Evolutionary conservation across 2,329 filamentous ascomycete genomes (phyloP), one percentile per base, ranked within the genome.

Genomic region (Epichloe festucae): DNA sequence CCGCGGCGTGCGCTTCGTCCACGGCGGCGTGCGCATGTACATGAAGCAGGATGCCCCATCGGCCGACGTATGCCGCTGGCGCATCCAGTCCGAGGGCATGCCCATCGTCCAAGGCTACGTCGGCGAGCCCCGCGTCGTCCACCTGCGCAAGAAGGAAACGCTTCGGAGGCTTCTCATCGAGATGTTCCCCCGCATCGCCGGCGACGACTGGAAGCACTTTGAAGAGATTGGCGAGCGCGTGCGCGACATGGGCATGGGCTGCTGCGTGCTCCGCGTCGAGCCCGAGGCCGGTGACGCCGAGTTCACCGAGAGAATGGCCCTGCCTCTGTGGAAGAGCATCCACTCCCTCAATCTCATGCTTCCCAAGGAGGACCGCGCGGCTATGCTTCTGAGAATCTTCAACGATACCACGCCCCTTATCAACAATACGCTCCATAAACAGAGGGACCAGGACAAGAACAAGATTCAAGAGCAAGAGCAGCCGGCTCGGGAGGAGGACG

Each of bases 11-110:
- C 95, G 93, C 66, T 95, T 98, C 64, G 87, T 98, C 48, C 93
- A 98, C 69, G 91, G 86, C 48, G 93, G 93, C 57, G 90, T 98
- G 36, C 95, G 95, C 72, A 97, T 97, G 89, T 98, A 95, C 66
- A 93, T 97, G 75, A 95, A 95, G 73, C 91, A 97, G 67, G 89
- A 96, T 63, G 85, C 88, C 0, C 90, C 95, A 54, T 86, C 84
- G 5, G 83, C 85, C 38, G 85, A 90, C 51, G 85, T 93, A 36
- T 95, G 90, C 72, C 80, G 85, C 53, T 98, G 93, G 93, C 82
- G 93, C 46, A 93, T 98, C 60, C 93, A 98, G 73, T 87, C 85
- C 12, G 93, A 98, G 68, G 93, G 93, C 23, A 82, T 98, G 71
- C 82, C 86, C 10, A 89, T 98, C 58, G 75, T 96, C 38, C 87